These are phyloP conservation scores for Phytopythium delawarense DNA, from an alignment of 352 stramenopile genomes.

Conservation along the genomic window DNA sequence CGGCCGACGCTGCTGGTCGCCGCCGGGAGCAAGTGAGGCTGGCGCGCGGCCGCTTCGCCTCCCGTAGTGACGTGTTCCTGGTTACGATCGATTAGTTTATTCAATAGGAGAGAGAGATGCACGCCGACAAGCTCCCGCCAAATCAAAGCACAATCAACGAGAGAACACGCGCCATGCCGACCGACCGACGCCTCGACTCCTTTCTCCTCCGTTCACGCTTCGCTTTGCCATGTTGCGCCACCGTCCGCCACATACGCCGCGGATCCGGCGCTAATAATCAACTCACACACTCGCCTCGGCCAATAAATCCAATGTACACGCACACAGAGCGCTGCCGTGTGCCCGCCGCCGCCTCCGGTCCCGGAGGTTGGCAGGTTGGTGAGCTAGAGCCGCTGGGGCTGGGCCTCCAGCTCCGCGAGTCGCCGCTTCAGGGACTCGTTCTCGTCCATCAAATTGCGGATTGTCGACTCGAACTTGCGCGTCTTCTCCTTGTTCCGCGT, in stretches of 20 bases:
- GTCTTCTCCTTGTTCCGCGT: slow-evolving; percentile 82
- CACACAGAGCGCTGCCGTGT: neutral
- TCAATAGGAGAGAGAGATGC: slow-evolving; percentile 45
- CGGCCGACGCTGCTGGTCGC: neutral
- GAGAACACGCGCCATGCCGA: slow-evolving; percentile 7
- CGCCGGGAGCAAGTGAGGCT: neutral
- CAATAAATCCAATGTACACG: slow-evolving; percentile 7
- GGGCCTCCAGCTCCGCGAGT: slow-evolving; percentile 52
- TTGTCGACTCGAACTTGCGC: slow-evolving; percentile 71
- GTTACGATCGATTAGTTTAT: slow-evolving; percentile 49
- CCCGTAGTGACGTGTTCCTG: slow-evolving; percentile 27
- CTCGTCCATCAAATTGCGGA: slow-evolving; percentile 76
- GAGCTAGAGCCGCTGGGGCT: slow-evolving; percentile 5
- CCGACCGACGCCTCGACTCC: neutral
- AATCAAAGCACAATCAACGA: slow-evolving; percentile 5
- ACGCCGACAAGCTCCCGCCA: slow-evolving; percentile 7
- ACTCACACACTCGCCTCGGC: neutral
- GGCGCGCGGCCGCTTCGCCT: slow-evolving; percentile 16
- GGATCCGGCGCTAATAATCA: slow-evolving; percentile 1
- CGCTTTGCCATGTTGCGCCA: neutral
- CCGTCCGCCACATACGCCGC: neutral
- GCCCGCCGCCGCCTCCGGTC: too few species aligned
- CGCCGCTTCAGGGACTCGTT: slow-evolving; percentile 67
- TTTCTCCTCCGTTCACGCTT: neutral
- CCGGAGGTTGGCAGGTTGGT: neutral